A percentile compares a stretch with the other conserved stretches of the same genome.
Conservation (phyloP, 164 flowering plant genomes). For the Stephania yunnanensis region DNA sequence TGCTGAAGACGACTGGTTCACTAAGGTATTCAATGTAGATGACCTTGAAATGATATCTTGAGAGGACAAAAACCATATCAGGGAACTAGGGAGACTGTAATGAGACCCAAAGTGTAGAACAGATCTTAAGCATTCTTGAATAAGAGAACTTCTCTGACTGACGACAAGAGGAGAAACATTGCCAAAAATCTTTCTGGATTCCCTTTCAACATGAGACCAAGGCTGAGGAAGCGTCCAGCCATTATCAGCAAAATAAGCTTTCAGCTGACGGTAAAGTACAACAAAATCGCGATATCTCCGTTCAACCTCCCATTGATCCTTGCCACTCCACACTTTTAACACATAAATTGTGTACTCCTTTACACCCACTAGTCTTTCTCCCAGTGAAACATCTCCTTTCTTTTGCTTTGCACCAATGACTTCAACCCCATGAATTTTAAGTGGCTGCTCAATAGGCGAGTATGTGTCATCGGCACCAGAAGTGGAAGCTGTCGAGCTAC, state of each 20-base stretch:
- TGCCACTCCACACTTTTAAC: conserved; percentile 73
- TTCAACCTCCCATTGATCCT: conserved; percentile 82
- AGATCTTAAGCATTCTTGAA: conserved; percentile 79
- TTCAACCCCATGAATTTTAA: conserved; percentile 72
- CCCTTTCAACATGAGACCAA: conserved; percentile 73
- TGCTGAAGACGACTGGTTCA: conserved; percentile 20
- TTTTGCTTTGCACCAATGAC: conserved; percentile 84
- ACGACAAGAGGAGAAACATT: conserved; percentile 80
- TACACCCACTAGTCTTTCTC: conserved; percentile 92
- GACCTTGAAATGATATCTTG: conserved; percentile 34
- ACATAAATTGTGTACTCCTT: conserved; percentile 84
- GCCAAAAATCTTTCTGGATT: conserved; percentile 85
- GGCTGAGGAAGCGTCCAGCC: conserved; percentile 74
- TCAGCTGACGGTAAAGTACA: conserved; percentile 66
- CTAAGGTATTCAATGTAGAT: conserved; percentile 24
- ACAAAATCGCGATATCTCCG: conserved; percentile 86
- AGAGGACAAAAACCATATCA: conserved; percentile 71
- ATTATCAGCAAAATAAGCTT: conserved; percentile 45
- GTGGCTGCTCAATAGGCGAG: conserved; percentile 20
- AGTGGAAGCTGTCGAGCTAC: conserved; percentile 79
- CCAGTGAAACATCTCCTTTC: conserved; percentile 80
- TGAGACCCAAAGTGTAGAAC: conserved; percentile 41
- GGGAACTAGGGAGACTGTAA: conserved; percentile 39
- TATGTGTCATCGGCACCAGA: conserved; percentile 47
- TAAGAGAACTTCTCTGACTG: conserved; percentile 73